A percentile compares a stretch with the other conserved stretches of the same genome.
phyloP scores from a whole-genome alignment of 169 alveolate species.

The Eimeria sp. region DNA sequence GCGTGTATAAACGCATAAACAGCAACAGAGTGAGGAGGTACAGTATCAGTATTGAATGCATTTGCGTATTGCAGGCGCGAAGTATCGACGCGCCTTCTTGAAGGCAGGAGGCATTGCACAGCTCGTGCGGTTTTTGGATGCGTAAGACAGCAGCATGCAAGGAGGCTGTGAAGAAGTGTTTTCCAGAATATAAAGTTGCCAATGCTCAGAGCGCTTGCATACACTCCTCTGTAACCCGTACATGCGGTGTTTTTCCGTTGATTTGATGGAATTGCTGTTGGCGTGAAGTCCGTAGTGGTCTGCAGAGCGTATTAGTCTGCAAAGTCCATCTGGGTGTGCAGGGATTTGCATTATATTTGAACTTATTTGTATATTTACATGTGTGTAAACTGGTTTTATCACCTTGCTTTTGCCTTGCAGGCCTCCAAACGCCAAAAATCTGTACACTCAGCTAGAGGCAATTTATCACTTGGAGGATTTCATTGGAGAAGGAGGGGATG shows the following conservation, averaged over 20 bases:
- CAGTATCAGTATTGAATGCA: neutral
- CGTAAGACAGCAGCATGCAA: slow-evolving; percentile 67
- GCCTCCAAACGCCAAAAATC: slow-evolving; percentile 88
- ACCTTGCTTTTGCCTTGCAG: slow-evolving; percentile 84
- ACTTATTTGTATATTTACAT: slow-evolving; percentile 33
- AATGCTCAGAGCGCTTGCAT: too few relatives aligned
- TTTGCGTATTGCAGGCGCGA: slow-evolving; percentile 84
- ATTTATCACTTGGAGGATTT: slow-evolving; percentile 94
- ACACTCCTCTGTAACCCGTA: too few relatives aligned
- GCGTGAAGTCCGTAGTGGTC: too few relatives aligned
- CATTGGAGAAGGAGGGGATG: slow-evolving; percentile 92
- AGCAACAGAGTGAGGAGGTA: neutral
- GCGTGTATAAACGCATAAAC: neutral
- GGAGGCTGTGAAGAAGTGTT: too few relatives aligned
- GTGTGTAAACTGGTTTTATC: slow-evolving; percentile 47
- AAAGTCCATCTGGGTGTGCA: neutral
- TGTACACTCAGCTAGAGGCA: slow-evolving; percentile 94
- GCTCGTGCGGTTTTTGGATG: slow-evolving; percentile 87
- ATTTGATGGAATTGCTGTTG: too few relatives aligned
- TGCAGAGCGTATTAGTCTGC: neutral
- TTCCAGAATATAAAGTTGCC: too few relatives aligned
- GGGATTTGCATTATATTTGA: neutral
- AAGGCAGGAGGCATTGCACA: slow-evolving; percentile 92
- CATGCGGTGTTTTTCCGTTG: too few relatives aligned
- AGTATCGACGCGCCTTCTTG: slow-evolving; percentile 93